Conservation (phyloP, 1,139 yeast species). For the Hansenula sp. region DNA sequence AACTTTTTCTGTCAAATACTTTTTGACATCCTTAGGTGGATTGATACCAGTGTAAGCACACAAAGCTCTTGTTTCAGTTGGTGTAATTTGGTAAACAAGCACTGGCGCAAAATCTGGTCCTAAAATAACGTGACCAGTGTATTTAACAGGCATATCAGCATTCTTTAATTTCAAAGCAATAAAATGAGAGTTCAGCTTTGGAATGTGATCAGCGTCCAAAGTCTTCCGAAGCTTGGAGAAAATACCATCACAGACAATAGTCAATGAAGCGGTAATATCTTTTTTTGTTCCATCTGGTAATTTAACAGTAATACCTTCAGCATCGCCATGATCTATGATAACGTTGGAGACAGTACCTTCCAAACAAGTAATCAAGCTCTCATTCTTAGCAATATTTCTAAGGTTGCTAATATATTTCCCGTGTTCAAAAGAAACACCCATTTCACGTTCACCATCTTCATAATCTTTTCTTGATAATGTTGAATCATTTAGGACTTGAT, state of each 20-base stretch:
- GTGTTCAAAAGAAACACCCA: constrained; percentile 89
- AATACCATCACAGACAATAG: constrained; percentile 89
- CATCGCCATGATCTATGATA: constrained; percentile 48
- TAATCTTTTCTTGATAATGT: constrained; percentile 47
- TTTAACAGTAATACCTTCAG: constrained; percentile 62
- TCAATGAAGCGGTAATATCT: constrained; percentile 54
- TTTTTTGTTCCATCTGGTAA: constrained; percentile 32
- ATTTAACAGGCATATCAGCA: constrained; percentile 66
- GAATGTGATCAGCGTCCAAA: constrained; percentile 51
- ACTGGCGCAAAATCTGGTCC: constrained; percentile 82
- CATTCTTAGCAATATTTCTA: constrained; percentile 64
- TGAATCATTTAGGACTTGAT: constrained; percentile 44
- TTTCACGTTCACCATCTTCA: constrained; percentile 59
- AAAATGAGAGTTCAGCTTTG: constrained; percentile 76
- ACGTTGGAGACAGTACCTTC: constrained; percentile 79
- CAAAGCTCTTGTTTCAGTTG: constrained; percentile 77
- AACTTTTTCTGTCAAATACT: constrained; percentile 58
- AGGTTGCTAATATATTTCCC: constrained; percentile 81
- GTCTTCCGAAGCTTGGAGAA: constrained; percentile 88
- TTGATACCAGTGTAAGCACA: constrained; percentile 80
- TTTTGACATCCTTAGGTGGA: constrained; percentile 68
- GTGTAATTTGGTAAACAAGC: constrained; percentile 80
- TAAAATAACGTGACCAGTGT: constrained; percentile 87
- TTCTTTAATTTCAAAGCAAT: constrained; percentile 75
- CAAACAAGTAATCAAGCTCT: constrained; percentile 67